Percentiles rank a stretch among this genome's conserved stretches.
phyloP scores from a whole-genome alignment of 148 eudicot species.

The Silene latifolia region DNA sequence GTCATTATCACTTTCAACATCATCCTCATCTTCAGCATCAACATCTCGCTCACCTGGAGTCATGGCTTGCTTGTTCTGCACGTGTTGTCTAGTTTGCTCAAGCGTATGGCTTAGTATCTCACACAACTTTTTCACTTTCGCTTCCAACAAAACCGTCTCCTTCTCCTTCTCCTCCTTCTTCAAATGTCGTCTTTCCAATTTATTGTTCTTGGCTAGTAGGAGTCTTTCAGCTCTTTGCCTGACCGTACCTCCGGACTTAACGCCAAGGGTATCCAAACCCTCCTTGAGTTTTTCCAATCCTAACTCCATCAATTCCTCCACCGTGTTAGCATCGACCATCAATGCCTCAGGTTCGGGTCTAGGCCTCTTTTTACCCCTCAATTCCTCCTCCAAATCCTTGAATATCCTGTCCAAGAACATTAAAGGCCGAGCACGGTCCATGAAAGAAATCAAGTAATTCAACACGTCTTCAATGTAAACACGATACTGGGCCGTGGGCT shows the following conservation, averaged over 20 bases:
- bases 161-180: not conserved
- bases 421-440: not conserved
- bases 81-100: not conserved
- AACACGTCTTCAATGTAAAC: not conserved
- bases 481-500: not conserved
- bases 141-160: not conserved
- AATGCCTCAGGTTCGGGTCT: not conserved
- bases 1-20: not conserved
- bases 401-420: not conserved
- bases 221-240: slow-evolving; percentile 14
- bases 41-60: not conserved
- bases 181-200: not conserved
- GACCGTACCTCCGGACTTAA: slow-evolving; percentile 12
- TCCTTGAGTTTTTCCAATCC: not conserved
- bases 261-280: slow-evolving; percentile 5
- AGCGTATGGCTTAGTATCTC: not conserved
- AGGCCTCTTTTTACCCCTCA: not conserved
- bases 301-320: slow-evolving; percentile 1
- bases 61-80: slow-evolving; percentile 2
- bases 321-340: not conserved
- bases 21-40: not conserved
- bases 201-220: not conserved
- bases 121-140: slow-evolving; percentile 2
- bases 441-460: slow-evolving; percentile 7
- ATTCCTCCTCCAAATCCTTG: not conserved